Conservation (phyloP, 2,329 filamentous ascomycete genomes). For the Iodosphaeria phyllophila region DNA sequence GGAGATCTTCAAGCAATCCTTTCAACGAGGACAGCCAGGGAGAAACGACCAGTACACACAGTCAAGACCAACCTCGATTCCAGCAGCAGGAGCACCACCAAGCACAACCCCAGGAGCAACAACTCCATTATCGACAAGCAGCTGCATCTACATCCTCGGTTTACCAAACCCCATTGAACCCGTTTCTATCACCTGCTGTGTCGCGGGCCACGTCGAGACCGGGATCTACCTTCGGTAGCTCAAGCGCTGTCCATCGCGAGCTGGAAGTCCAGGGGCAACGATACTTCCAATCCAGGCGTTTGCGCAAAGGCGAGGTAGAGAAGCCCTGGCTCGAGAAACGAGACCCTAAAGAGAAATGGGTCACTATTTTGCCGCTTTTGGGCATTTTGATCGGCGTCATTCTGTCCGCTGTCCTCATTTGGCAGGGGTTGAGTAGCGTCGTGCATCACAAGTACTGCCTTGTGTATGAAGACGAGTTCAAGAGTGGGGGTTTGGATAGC, state of each 20-base stretch:
- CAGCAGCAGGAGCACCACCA: no score
- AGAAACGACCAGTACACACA: no score
- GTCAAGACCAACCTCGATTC: no score
- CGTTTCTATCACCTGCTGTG: constrained; percentile 22
- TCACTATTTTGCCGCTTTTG: constrained; percentile 59
- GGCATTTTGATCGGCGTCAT: constrained; percentile 51
- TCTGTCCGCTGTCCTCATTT: constrained; percentile 53
- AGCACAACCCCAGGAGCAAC: no score
- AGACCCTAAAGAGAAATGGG: constrained; percentile 71
- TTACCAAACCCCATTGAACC: no score
- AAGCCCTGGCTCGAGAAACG: constrained; percentile 60
- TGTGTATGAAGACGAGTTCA: constrained; percentile 48
- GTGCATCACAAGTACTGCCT: constrained; percentile 57
- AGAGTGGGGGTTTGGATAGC: constrained; percentile 33
- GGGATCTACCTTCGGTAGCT: constrained; percentile 26
- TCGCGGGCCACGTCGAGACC: constrained; percentile 21
- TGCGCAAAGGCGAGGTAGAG: constrained; percentile 54
- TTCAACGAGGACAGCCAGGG: no score
- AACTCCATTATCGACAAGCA: no score
- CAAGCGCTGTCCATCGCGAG: constrained; percentile 17
- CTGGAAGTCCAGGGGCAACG: constrained; percentile 22
- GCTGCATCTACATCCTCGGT: no score
- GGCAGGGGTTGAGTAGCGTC: constrained; percentile 54
- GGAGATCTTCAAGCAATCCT: no score
- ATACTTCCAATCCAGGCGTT: constrained; percentile 57